These are phyloP conservation scores for Ustulina deusta DNA, from an alignment of 2,329 filamentous ascomycete genomes.

Conservation along the genomic window DNA sequence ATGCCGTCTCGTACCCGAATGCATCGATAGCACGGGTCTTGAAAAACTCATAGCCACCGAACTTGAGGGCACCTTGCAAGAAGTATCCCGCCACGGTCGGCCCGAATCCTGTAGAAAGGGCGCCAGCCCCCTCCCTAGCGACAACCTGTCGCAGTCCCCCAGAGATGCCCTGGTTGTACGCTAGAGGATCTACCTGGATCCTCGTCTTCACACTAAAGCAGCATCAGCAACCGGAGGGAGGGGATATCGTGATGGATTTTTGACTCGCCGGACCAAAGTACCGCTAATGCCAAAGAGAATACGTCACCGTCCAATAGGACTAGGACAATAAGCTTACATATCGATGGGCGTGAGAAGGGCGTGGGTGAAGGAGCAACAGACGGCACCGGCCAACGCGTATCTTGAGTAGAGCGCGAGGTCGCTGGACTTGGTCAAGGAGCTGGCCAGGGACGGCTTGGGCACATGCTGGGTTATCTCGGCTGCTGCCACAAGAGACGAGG, in stretches of 20 bases:
- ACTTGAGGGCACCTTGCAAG: conserved; percentile 47
- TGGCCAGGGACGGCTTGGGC: conserved; percentile 28
- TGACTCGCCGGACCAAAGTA: conserved; percentile 12
- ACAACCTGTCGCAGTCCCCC: conserved; percentile 44
- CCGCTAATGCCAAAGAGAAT: conserved; percentile 1
- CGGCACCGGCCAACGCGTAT: conserved; percentile 46
- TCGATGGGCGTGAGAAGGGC: conserved; percentile 45
- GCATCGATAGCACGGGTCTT: conserved; percentile 44
- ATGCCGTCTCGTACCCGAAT: conserved; percentile 43
- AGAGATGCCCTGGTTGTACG: conserved; percentile 44
- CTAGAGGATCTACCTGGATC: conserved; percentile 45
- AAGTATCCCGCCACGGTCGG: conserved; percentile 47
- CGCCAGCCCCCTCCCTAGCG: conserved; percentile 39
- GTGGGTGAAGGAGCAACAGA: conserved; percentile 47
- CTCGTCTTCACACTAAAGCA: conserved; percentile 45
- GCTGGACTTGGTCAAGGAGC: conserved; percentile 30
- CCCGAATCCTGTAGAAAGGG: conserved; percentile 46
- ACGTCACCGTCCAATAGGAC: conserved; percentile 26
- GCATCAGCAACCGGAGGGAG: conserved; percentile 30
- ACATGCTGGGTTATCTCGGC: conserved; percentile 33
- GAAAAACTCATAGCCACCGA: conserved; percentile 47
- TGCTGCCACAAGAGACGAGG: conserved; percentile 23
- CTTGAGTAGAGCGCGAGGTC: conserved; percentile 38
- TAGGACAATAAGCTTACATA: conserved; percentile 42
- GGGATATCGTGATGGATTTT: conserved; percentile 25